phyloP scores from a whole-genome alignment of 192 early-diverging fungal genomes.

The Spizellomyces sp. region DNA sequence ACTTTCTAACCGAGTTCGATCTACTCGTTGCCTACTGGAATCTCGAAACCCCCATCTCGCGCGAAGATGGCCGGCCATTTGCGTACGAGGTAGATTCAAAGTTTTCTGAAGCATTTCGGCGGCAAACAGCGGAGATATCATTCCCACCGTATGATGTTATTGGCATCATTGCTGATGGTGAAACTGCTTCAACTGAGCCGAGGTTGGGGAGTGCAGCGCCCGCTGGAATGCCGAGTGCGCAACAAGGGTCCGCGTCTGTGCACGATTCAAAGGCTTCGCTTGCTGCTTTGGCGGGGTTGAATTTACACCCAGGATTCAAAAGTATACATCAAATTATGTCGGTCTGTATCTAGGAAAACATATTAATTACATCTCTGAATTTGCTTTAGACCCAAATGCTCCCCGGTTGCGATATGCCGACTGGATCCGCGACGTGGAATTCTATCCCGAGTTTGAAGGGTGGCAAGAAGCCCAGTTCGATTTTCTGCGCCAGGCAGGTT shows the following conservation, averaged over 20 bases:
- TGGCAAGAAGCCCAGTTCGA: conserved; percentile 44
- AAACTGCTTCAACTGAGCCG: neutral
- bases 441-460: conserved; percentile 42
- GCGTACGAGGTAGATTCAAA: conserved; percentile 52
- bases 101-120: conserved; percentile 40
- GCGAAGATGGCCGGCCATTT: conserved; percentile 62
- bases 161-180: neutral
- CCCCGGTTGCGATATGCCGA: conserved; percentile 42
- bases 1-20: conserved; percentile 59
- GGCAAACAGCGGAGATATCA: conserved; percentile 39
- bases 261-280: conserved; percentile 19
- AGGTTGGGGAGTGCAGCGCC: neutral
- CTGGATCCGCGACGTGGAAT: conserved; percentile 38
- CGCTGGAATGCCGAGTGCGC: too few species aligned
- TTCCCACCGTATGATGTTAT: conserved; percentile 45
- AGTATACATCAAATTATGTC: conserved; percentile 14
- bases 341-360: neutral
- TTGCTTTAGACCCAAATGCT: conserved; percentile 22
- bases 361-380: neutral
- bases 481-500: conserved; percentile 13
- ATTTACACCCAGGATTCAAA: conserved; percentile 24
- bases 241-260: too few species aligned
- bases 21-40: conserved; percentile 43
- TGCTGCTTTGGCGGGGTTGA: conserved; percentile 32
- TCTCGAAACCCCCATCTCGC: conserved; percentile 50